Conservation (phyloP, 139 green algal genomes). For the Mychonastes homosphaera region DNA sequence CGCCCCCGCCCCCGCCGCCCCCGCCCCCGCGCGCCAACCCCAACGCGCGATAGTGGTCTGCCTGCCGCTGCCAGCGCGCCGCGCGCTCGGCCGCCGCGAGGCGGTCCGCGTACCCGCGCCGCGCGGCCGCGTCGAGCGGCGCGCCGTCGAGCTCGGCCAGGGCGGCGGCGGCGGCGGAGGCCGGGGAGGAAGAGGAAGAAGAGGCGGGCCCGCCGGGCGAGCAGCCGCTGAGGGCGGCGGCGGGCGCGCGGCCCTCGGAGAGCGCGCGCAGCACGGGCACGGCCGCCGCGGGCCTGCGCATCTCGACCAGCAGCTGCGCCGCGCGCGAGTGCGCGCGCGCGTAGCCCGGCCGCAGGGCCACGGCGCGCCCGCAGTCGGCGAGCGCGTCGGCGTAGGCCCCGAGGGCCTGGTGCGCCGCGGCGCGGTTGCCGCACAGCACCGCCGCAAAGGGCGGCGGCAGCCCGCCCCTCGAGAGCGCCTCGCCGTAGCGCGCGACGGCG, state of each 20-base stretch:
- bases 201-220: background rate
- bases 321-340: slow-evolving; percentile 33
- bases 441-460: slow-evolving; percentile 37
- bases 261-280: background rate
- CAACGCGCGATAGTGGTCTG: slow-evolving; percentile 55
- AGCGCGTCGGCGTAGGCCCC: slow-evolving; percentile 38
- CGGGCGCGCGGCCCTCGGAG: background rate
- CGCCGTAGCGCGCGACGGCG: slow-evolving; percentile 37
- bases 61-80: slow-evolving; percentile 26
- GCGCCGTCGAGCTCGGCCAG: background rate
- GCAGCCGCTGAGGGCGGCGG: background rate
- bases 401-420: slow-evolving; percentile 48
- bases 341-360: slow-evolving; percentile 52
- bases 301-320: slow-evolving; percentile 16
- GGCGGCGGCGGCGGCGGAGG: background rate
- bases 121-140: background rate
- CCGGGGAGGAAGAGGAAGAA: too few species aligned
- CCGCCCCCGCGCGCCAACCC: slow-evolving; percentile 21
- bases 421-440: slow-evolving; percentile 69
- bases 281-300: background rate
- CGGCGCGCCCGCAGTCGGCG: slow-evolving; percentile 61
- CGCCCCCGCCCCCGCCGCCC: too few species aligned
- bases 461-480: slow-evolving; percentile 25
- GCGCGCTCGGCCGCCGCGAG: slow-evolving; percentile 13
- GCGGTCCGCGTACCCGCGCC: slow-evolving; percentile 6